Evolutionary conservation across 352 stramenopile species (phyloP), one percentile per base, ranked within the genome.

Genomic region (Blastocystis sp.): DNA sequence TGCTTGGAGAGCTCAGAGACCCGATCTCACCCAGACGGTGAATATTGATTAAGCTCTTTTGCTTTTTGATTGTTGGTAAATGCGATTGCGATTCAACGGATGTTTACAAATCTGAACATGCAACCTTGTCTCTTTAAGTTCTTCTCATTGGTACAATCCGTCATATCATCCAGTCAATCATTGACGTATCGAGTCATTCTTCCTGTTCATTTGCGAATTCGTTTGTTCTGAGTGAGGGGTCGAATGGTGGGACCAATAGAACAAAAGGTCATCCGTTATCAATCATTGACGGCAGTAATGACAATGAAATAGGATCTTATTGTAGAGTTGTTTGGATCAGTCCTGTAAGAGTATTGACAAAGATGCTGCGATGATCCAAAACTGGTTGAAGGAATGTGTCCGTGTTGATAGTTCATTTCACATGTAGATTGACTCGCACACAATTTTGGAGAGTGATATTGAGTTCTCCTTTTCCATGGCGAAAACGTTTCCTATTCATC

Each of bases 371-470:
- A 24, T 16, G 29, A 73, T 73, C 29, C 18, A 24, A 6, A 18
- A 46, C 21, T 73, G 61, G 61, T n/a, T 73, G 44, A 46, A 73
- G 2, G 38, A 73, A 51, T 73, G 61, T 24, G 61, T 73, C n/a
- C 2, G 38, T 7, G 38, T 14, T 73, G 21, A 18, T 27, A 34
- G 14, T 8, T 8, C 16, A 34, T 42, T 46, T 73, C 4, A 46
- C 1, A 24, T 51, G 8, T 73, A 73, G 61, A 46, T 73, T 27
- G 21, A n/a, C 7, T 51, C 32, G 2, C 18, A 51, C n/a, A 24
- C 36, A 24, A 73, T 73, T 73, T 16, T 51, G 18, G 38, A 73
- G 21, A 29, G 8, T 24, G 61, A 73, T 34, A 32, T 73, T 4
- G 38, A 29, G 18, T 73, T 51, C 18, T 53, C 44, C 11, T 53